phyloP scores from a whole-genome alignment of 2,329 filamentous ascomycete species.

The Leptosphaerulina australis region DNA sequence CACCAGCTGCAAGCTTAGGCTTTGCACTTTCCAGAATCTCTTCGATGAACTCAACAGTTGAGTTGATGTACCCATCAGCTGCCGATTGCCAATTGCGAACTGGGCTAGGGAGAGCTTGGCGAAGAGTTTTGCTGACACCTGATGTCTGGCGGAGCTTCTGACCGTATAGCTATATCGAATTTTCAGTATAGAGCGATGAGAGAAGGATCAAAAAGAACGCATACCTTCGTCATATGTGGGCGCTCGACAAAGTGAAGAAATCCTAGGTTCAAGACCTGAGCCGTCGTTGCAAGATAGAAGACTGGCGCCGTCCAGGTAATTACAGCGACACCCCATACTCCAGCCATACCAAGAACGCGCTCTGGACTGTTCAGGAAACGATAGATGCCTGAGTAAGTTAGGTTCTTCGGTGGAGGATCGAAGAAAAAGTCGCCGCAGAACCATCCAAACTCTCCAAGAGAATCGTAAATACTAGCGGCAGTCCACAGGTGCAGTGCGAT shows the following conservation, averaged over 20 bases:
- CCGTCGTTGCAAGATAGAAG: conserved; percentile 83
- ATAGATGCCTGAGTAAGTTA: conserved; percentile 97
- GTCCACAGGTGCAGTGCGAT: conserved; percentile 93
- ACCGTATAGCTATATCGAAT: conserved; percentile 70
- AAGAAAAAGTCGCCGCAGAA: conserved; percentile 99
- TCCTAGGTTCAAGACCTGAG: conserved; percentile 81
- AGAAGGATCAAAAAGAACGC: not conserved
- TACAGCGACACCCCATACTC: conserved; percentile 92
- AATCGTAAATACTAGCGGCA: conserved; percentile 89
- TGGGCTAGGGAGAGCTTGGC: conserved; percentile 80
- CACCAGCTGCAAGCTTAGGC: conserved; percentile 83
- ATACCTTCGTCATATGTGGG: conserved; percentile 82
- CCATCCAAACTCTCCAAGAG: conserved; percentile 96
- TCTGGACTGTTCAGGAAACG: conserved; percentile 98
- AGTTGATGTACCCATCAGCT: conserved; percentile 84
- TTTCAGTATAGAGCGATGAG: not conserved
- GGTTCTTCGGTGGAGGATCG: conserved; percentile 76
- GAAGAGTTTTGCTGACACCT: conserved; percentile 88
- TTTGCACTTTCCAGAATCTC: conserved; percentile 85
- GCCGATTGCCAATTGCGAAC: conserved; percentile 84
- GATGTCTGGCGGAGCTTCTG: conserved; percentile 82
- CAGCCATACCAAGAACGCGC: conserved; percentile 88
- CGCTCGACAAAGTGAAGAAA: conserved; percentile 95
- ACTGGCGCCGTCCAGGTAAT: conserved; percentile 90
- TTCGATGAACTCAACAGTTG: conserved; percentile 86